These are phyloP conservation scores for Pyrenophora teres DNA, from an alignment of 2,329 filamentous ascomycete genomes.

Conservation along the genomic window DNA sequence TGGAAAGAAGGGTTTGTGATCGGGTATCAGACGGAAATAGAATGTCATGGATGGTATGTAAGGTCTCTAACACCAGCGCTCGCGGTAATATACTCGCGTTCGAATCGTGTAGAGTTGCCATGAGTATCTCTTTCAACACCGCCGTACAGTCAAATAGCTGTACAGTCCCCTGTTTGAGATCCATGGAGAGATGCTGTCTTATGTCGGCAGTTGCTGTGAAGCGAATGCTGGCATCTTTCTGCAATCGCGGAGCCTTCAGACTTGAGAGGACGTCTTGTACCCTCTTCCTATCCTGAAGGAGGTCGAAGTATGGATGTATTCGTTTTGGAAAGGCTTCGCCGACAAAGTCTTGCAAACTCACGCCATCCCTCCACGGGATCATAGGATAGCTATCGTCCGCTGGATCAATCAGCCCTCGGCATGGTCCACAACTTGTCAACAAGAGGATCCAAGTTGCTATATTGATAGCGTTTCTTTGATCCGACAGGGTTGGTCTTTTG, in stretches of 20 bases:
- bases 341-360: too few relatives aligned
- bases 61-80: slow-evolving; percentile 7
- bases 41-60: slow-evolving; percentile 16
- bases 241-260: too few relatives aligned
- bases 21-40: slow-evolving; percentile 12
- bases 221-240: background rate
- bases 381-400: too few relatives aligned
- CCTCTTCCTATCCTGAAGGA: too few relatives aligned
- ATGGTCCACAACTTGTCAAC: too few relatives aligned
- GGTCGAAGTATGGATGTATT: too few relatives aligned
- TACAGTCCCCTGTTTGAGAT: background rate
- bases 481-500: background rate
- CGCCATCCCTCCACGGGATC: too few relatives aligned
- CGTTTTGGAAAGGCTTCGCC: too few relatives aligned
- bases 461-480: too few relatives aligned
- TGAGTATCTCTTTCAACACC: slow-evolving; percentile 12
- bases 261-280: too few relatives aligned
- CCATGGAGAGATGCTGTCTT: slow-evolving; percentile 4
- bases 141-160: slow-evolving; percentile 14
- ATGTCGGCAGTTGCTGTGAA: slow-evolving; percentile 6
- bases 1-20: slow-evolving; percentile 15
- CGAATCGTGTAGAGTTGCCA: background rate
- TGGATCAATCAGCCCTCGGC: too few relatives aligned
- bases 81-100: slow-evolving; percentile 7
- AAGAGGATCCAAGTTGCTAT: too few relatives aligned